Base-by-base conservation (phyloP, 257 asterid species). In the Scutellaria minor region DNA sequence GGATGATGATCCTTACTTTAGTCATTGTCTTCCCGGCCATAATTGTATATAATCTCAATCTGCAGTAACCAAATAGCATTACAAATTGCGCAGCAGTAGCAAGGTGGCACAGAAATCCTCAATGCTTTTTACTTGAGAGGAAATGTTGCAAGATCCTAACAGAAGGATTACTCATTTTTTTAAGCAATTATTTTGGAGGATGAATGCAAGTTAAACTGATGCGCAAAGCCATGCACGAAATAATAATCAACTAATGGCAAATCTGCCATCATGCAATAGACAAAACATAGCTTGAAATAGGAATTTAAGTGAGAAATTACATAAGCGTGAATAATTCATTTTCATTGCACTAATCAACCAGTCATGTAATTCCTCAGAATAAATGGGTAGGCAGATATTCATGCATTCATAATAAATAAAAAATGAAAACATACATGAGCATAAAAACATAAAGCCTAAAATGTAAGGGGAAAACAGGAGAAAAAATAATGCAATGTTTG, bases 1-100 rank as follows among this genome's bases (percentile, higher is more conserved):
- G 77, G 75, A 68, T n/a, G 66, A 72, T 44, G 71, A 44, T 68
- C 65, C 61, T 31, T 24, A 60, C 64, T 77, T 83, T 72, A 92
- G 15, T 78, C 88, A 75, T 77, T 56, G n/a, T 88, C 90, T 81
- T 95, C 98, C 12, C 79, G 85, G 56, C 98, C 98, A 62, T 86
- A 95, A 83, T 95, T 80, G 47, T 90, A 85, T 73, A 91, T 60
- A 24, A 94, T 90, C 90, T 90, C 93, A 83, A 93, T 90, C 98
- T 93, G 88, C 84, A 85, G 54, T 31, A 6, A 63, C 52, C 72
- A 62, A 45, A 67, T 41, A 63, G 14, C 54, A 45, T 56, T 57
- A 24, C 45, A 6, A 44, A 57, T 70, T 35, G n/a, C 40, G 71
- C 39, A 65, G 64, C 7, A 68, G 20, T 47, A 65, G 62, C 40